phyloP scores from a whole-genome alignment of 2,329 filamentous ascomycete species.

The Davidsoniella eucalypti region DNA sequence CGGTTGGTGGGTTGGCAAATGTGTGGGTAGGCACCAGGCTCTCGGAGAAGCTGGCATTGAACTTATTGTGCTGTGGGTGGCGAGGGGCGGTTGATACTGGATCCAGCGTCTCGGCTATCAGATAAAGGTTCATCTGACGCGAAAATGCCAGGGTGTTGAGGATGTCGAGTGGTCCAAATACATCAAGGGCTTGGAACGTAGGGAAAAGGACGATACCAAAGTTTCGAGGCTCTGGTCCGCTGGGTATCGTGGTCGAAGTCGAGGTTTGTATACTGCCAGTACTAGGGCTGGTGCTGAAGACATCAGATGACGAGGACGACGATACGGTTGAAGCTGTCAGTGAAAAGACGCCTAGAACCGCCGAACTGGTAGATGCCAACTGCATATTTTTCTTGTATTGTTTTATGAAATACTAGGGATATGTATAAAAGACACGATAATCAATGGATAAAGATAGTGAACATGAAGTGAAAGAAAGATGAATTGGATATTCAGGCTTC shows the following conservation, averaged over 20 bases:
- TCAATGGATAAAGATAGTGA: too few species aligned
- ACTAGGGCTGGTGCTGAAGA: too few species aligned
- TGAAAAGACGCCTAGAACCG: neutral
- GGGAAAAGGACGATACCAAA: constrained; percentile 29
- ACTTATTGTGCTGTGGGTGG: constrained; percentile 16
- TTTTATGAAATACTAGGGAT: too few species aligned
- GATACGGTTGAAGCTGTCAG: neutral
- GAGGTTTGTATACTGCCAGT: too few species aligned
- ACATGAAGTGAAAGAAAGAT: too few species aligned
- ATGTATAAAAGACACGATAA: too few species aligned
- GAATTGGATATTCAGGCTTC: too few species aligned
- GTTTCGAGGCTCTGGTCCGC: constrained; percentile 14
- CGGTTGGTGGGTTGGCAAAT: constrained; percentile 30
- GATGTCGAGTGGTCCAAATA: constrained; percentile 30
- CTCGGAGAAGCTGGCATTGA: constrained; percentile 23
- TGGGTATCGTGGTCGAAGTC: too few species aligned
- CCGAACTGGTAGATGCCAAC: neutral
- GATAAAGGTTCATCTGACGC: constrained; percentile 23
- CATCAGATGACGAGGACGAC: neutral
- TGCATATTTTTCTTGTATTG: neutral
- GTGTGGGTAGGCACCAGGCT: constrained; percentile 30
- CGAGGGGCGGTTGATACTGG: constrained; percentile 24
- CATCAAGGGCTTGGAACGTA: constrained; percentile 28
- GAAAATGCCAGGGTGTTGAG: constrained; percentile 25
- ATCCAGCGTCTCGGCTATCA: constrained; percentile 26